These are phyloP conservation scores for Rubia peregrina DNA, from an alignment of 305 asterid species.

Conservation along the genomic window DNA sequence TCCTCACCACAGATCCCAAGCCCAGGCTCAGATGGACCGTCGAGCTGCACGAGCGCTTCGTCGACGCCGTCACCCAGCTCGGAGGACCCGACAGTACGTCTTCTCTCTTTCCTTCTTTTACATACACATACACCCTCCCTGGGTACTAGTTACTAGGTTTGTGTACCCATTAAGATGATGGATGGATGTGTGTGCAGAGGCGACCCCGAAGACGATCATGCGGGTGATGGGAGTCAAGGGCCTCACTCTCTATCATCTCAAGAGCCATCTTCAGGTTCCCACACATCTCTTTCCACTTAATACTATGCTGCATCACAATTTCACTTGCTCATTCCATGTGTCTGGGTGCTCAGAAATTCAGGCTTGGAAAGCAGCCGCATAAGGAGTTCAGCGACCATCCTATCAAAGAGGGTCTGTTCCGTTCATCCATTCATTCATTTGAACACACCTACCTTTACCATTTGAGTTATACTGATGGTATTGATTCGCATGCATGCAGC, in stretches of 20 bases:
- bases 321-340: too few relatives aligned
- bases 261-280: constrained; percentile 99
- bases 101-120: neutral
- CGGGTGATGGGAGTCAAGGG: constrained; percentile 99
- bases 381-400: constrained; percentile 88
- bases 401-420: constrained; percentile 49
- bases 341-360: constrained; percentile 50
- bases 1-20: constrained; percentile 94
- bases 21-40: constrained; percentile 98
- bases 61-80: constrained; percentile 93
- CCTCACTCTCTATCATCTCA: constrained; percentile 96
- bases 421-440: too few relatives aligned
- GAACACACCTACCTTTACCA: too few relatives aligned
- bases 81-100: constrained; percentile 89
- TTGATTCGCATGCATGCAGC: constrained; percentile 31
- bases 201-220: constrained; percentile 97
- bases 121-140: neutral
- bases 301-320: too few relatives aligned
- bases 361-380: constrained; percentile 97
- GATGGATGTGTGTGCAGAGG: constrained; percentile 35
- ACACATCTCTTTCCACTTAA: too few relatives aligned
- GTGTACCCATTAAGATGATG: too few relatives aligned
- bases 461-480: neutral
- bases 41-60: constrained; percentile 96
- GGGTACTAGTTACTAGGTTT: too few relatives aligned